phyloP scores from a whole-genome alignment of 371 early-diverging fungal species.

The Syncephalastrum sp. region DNA sequence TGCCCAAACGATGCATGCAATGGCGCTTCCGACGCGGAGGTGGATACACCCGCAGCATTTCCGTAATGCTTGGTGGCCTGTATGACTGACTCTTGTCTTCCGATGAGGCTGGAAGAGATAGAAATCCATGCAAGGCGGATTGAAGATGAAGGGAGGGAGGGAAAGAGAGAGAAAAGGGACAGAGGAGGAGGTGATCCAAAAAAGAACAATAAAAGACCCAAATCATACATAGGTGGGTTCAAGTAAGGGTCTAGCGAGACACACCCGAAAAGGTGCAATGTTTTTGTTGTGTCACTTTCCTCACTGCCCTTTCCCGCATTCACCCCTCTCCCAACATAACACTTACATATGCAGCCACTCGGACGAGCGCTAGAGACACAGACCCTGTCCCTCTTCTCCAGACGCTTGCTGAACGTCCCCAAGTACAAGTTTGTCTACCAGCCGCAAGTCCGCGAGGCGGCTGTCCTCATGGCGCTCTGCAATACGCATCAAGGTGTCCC shows the following conservation, averaged over 20 bases:
- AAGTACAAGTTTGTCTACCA: conserved; percentile 36
- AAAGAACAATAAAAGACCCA: neutral
- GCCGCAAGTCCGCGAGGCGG: conserved; percentile 37
- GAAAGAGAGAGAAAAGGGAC: neutral
- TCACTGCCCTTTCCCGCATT: neutral
- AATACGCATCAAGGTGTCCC: conserved; percentile 53
- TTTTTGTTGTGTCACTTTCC: conserved; percentile 6
- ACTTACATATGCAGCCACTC: conserved; percentile 3
- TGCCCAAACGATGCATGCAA: conserved; percentile 44
- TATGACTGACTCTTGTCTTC: conserved; percentile 29
- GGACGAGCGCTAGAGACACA: conserved; percentile 25
- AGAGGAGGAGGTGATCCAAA: conserved; percentile 2
- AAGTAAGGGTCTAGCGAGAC: too few species aligned
- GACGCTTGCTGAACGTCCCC: conserved; percentile 38
- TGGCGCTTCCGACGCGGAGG: conserved; percentile 35
- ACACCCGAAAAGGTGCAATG: conserved; percentile 3
- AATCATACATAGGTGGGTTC: too few species aligned
- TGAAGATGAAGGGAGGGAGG: conserved; percentile 1
- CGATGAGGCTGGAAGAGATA: conserved; percentile 12
- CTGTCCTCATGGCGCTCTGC: conserved; percentile 67
- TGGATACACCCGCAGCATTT: conserved; percentile 54
- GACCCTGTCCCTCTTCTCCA: conserved; percentile 29
- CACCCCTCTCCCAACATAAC: neutral
- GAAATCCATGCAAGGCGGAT: conserved; percentile 2
- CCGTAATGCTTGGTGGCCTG: conserved; percentile 26